phyloP scores from a whole-genome alignment of 257 asterid species.

The Asclepias syriaca region DNA sequence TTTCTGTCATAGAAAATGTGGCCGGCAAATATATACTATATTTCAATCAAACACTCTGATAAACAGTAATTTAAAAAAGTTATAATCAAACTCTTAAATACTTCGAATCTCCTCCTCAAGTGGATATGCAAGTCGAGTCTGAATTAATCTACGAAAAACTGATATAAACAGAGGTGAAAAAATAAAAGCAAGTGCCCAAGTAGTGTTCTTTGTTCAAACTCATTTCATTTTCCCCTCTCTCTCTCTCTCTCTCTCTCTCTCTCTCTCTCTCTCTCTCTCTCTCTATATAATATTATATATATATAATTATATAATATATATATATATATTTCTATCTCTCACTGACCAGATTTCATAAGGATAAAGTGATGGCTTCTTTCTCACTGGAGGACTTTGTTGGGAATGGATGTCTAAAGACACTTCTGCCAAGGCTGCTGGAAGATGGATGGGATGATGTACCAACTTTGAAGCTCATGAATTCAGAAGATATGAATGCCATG shows the following conservation, averaged over 20 bases:
- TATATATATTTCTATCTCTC: neutral
- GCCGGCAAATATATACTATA: too few relatives aligned
- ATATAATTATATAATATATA: too few relatives aligned
- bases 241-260: neutral
- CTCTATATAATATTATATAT: too few relatives aligned
- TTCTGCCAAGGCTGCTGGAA: conserved; percentile 56
- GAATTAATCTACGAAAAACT: too few relatives aligned
- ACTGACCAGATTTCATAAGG: conserved; percentile 10
- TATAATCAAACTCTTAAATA: too few relatives aligned
- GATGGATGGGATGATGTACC: conserved; percentile 96
- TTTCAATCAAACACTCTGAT: too few relatives aligned
- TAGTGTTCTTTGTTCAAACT: neutral
- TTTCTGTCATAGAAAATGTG: too few relatives aligned
- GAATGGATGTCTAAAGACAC: conserved; percentile 52
- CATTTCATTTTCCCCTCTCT: neutral
- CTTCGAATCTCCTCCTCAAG: too few relatives aligned
- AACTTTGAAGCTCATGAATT: conserved; percentile 68
- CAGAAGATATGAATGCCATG: conserved; percentile 59
- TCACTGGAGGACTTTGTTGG: conserved; percentile 71
- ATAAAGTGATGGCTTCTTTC: conserved; percentile 62
- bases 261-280: too few relatives aligned
- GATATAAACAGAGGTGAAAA: neutral
- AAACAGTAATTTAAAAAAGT: too few relatives aligned
- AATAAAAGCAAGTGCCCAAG: neutral
- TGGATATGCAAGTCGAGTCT: too few relatives aligned